Base-by-base conservation (phyloP, 2,329 filamentous ascomycete genomes). In the Ceratocystis cubensis region DNA sequence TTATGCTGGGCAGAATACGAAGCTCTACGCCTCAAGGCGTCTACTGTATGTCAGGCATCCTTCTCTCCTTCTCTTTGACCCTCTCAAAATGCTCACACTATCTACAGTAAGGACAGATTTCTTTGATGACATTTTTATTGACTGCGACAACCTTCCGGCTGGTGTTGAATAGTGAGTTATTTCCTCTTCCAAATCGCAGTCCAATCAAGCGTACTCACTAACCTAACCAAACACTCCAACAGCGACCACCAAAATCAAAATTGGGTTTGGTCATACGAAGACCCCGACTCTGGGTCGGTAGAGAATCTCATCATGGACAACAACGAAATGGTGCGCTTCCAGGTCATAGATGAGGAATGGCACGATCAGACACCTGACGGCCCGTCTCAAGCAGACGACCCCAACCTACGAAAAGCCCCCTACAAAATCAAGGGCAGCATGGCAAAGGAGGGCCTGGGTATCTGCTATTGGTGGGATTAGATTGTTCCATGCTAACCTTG, bases 61-160 rank as follows among this genome's bases (percentile, higher is more conserved):
- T 5, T 30, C 5, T 30, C n/a, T 33, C 33, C 5, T 46, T 44
- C 65, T 44, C 41, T 53, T 4, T 41, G 3, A 3, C 10, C 37
- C 10, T 41, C n/a, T 17, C 41, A 46, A 68, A 33, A 37, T 45
- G 10, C 64, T 69, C 61, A 67, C 66, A 25, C 65, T 6, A 3
- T 5, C 5, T 6, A 61, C 37, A 70, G 69, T 97, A 68, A 85
- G 86, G 62, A 87, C 92, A 3, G 90, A 96, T 69, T 99, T 99
- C 75, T 99, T 96, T 71, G 89, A 93, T 71, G 92, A 97, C 70
- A 91, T 99, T 41, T 87, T 90, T 68, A 85, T 97, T 69, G 90
- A 83, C 0, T 84, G 83, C 45, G 82, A 85, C 66, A 84, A 89
- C 70, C 80, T 96, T 3, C 88, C 91, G 48, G 84, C 88, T 33